Evolutionary conservation across 352 stramenopile genomes (phyloP).

Genomic region (Pythium utonaiense): DNA sequence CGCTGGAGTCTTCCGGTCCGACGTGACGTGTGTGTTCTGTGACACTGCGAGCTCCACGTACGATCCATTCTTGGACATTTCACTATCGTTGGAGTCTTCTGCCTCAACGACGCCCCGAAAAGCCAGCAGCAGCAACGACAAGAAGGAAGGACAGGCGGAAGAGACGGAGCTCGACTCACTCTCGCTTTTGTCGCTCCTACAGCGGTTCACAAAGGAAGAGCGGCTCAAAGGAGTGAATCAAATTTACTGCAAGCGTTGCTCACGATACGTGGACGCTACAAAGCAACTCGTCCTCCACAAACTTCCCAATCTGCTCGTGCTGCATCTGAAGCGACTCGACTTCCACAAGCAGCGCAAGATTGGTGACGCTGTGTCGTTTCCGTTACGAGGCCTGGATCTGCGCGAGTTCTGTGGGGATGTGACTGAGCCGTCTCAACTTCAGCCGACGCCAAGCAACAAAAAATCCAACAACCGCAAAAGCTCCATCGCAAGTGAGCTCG

Average conservation of each 20-base stretch:
- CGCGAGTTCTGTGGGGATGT: constrained; percentile 42
- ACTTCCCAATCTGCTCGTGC: constrained; percentile 64
- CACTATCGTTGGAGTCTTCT: constrained; percentile 44
- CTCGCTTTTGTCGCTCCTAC: constrained; percentile 38
- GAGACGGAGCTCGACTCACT: constrained; percentile 1
- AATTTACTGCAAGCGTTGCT: constrained; percentile 58
- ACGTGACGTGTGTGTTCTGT: constrained; percentile 57
- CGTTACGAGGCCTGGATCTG: constrained; percentile 25
- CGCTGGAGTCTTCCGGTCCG: constrained; percentile 53
- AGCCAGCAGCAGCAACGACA: not conserved
- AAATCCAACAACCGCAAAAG: constrained; percentile 17
- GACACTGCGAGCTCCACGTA: constrained; percentile 50
- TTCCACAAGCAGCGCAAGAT: constrained; percentile 65
- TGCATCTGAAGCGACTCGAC: constrained; percentile 76
- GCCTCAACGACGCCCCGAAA: constrained; percentile 10
- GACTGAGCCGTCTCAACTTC: not conserved
- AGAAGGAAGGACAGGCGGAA: not conserved
- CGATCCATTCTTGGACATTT: constrained; percentile 73
- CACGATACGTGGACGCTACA: constrained; percentile 49
- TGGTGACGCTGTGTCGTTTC: constrained; percentile 46
- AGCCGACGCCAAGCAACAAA: constrained; percentile 15
- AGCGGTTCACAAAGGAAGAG: constrained; percentile 50
- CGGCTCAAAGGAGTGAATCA: constrained; percentile 53
- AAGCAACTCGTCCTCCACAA: constrained; percentile 63
- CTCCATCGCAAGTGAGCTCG: not conserved